phyloP scores from a whole-genome alignment of 495 filamentous ascomycete species.

The Astrothelium macrocarpum region DNA sequence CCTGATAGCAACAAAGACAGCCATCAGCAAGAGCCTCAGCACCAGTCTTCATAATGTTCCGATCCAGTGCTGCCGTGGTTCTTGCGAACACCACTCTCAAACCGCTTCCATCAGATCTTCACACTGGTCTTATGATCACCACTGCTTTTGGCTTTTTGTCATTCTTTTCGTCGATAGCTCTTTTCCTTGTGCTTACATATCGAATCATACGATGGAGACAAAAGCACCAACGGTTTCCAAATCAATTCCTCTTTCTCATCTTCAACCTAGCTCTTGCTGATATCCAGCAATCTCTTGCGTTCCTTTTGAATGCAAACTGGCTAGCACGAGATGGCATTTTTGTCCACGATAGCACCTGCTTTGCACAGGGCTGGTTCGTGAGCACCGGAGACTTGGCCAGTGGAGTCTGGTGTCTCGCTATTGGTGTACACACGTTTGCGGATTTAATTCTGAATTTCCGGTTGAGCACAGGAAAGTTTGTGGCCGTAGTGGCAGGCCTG shows the following conservation, averaged over 20 bases:
- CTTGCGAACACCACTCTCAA: slow-evolving; percentile 5
- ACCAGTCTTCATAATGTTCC: background rate
- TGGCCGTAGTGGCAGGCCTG: slow-evolving; percentile 13
- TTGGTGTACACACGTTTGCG: slow-evolving; percentile 58
- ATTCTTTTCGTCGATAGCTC: slow-evolving; percentile 12
- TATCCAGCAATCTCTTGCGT: slow-evolving; percentile 18
- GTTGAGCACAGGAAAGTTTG: slow-evolving; percentile 20
- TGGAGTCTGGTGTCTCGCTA: slow-evolving; percentile 39
- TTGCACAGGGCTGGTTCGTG: slow-evolving; percentile 20
- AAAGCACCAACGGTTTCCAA: slow-evolving; percentile 12
- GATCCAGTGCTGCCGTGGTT: background rate
- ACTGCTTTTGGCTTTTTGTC: slow-evolving; percentile 17
- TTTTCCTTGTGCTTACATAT: slow-evolving; percentile 11
- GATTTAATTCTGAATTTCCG: slow-evolving; percentile 26
- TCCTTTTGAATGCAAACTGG: slow-evolving; percentile 15
- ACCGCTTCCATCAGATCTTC: slow-evolving; percentile 12
- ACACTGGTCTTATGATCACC: slow-evolving; percentile 14
- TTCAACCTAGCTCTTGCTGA: slow-evolving; percentile 22
- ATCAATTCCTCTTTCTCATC: slow-evolving; percentile 19
- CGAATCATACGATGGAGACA: slow-evolving; percentile 9
- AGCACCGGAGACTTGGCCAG: slow-evolving; percentile 17
- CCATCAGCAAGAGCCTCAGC: background rate
- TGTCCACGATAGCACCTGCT: slow-evolving; percentile 8
- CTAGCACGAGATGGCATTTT: slow-evolving; percentile 7
- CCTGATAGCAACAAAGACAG: background rate